Evolutionary conservation across 495 filamentous ascomycete species (phyloP), one percentile per base, ranked within the genome.

Genomic region (Neurospora sp.): DNA sequence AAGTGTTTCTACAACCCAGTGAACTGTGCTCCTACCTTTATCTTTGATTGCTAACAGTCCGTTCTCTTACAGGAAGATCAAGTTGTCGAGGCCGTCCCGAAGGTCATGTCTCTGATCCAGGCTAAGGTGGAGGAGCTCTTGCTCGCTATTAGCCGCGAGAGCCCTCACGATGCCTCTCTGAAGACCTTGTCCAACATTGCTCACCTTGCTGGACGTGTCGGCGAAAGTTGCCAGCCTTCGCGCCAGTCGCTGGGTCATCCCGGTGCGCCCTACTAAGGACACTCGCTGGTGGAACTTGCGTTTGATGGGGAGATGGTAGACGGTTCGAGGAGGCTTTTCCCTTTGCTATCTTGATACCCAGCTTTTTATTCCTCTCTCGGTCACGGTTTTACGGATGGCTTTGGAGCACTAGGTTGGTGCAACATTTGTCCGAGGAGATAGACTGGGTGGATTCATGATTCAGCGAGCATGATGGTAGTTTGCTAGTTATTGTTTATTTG

Each of bases 81-180:
- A 77, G 87, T 94, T 75, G 88, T 86, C 72, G 91, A 93, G 31
- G 89, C 95, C 46, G 90, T 88, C 59, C 88, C 89, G 39, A 87
- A 86, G 74, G 89, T 96, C 76, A 92, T 96, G 88, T 85, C 88
- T 23, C 87, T 92, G 48, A 84, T 96, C 74, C 87, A 90, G 74
- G 84, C 90, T 71, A 89, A 93, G 39, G 84, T 94, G 46, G 90
- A 95, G 75, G 83, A 83, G 70, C 85, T 93, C 41, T 93, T 93
- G 81, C 88, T 92, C 81, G 84, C 85, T 48, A 87, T 93, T 75
- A 89, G 88, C 72, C 85, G 89, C 74, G 83, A 82, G 69, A 82
- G 88, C 23, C 89, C 90, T 16, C 85, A 88, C 66, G 89, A 92
- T 78, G 85, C 87, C 4, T 82, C 88, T 41, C 82, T 93, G 46